Evolutionary conservation across 257 asterid species (phyloP).

Genomic region (Cynanchum wilfordii): DNA sequence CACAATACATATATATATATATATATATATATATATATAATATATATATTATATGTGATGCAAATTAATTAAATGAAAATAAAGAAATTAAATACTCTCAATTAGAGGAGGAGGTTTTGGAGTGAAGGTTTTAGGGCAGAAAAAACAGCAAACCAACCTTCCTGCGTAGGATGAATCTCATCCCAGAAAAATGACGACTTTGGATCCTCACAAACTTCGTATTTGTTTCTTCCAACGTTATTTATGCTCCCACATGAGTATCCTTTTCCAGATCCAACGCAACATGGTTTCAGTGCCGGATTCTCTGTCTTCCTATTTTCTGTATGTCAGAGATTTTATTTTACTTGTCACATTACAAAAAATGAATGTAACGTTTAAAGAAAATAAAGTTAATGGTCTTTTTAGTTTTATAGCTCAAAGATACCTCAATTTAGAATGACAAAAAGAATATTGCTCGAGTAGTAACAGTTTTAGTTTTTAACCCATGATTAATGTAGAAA

Average conservation of each 20-base stretch:
- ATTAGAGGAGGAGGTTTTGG: constrained; percentile 4
- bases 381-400: too few species aligned
- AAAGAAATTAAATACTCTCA: neutral
- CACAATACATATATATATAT: too few species aligned
- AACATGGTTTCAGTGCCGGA: constrained; percentile 53
- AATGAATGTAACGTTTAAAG: too few species aligned
- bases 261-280: constrained; percentile 36
- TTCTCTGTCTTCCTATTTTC: constrained; percentile 25
- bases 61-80: neutral
- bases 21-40: too few species aligned
- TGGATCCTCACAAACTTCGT: constrained; percentile 42
- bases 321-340: neutral
- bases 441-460: too few species aligned
- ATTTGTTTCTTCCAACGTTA: constrained; percentile 33
- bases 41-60: neutral
- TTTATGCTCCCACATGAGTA: constrained; percentile 44
- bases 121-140: constrained; percentile 36
- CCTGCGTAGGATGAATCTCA: constrained; percentile 51
- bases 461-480: too few species aligned
- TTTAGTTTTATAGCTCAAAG: too few species aligned
- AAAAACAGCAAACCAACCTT: constrained; percentile 53
- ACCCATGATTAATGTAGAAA: too few species aligned
- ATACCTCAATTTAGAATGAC: too few species aligned
- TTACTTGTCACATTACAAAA: too few species aligned
- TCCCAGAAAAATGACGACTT: constrained; percentile 56